Base-by-base conservation (phyloP, 2,329 filamentous ascomycete genomes). In the Mycosphaerella sp. region DNA sequence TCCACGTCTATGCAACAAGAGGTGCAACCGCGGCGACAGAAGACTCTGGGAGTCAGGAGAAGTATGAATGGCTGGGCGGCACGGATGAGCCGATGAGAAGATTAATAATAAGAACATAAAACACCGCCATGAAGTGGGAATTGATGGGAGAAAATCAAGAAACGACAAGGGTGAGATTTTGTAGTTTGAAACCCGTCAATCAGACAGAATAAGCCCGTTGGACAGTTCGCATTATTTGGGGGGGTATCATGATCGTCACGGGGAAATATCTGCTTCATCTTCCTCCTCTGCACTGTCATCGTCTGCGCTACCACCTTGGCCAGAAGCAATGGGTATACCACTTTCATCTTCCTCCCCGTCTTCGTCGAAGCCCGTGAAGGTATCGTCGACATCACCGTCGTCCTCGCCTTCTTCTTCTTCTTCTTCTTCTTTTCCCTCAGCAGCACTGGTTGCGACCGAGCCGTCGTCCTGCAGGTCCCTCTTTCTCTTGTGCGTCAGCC, bases 401-500 rank as follows among this genome's bases (percentile, higher is more conserved):
- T 57, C 50, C 17, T 66, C 66, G 6, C 65, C 64, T 7, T 64
- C 62, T 31, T 63, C 65, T 9, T 62, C 14, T 17, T 17, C 14
- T 17, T 17, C 62, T 31, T 58, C 59, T n/a, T 59, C 21, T 21
- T 21, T 4, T 21, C 21, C 62, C 26, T 58, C 59, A 45, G 62
- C 62, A 6, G 59, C 70, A 14, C 70, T 74, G 14, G 75, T 75
- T 4, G 69, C 69, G 14, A 83, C 80, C 12, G 76, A 73, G 63
- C 84, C 61, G 14, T 50, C 56, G 41, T 71, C 72, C 12, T 66
- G 65, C n/a, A 69, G 69, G 26, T 66, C 65, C 4, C 73, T 84
- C 74, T 95, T 88, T 72, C 83, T 85, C 41, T 82, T 82, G 55
- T 75, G 74, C 84, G 95, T 95, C 72, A 96, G 89, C 14, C 91